phyloP scores from a whole-genome alignment of 73 alveolate genomes.

The Paramecium biaurelia region DNA sequence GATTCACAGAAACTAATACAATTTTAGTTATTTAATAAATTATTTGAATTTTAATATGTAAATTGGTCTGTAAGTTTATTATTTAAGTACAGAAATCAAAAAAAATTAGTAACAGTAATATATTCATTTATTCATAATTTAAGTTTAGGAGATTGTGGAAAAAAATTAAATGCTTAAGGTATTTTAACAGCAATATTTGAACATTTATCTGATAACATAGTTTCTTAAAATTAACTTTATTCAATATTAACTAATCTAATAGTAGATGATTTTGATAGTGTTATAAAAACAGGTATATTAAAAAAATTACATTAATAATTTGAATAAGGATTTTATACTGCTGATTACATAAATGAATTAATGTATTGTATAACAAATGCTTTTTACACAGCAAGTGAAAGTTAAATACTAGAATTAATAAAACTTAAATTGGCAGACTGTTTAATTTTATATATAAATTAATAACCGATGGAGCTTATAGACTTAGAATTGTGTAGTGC shows the following conservation, averaged over 20 bases:
- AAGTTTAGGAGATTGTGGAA: background rate
- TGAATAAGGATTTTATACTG: background rate
- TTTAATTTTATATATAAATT: background rate
- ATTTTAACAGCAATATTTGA: background rate
- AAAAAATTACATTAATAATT: background rate
- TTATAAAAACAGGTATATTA: background rate
- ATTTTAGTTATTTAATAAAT: background rate
- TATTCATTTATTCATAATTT: background rate
- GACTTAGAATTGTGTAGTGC: background rate
- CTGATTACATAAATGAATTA: background rate
- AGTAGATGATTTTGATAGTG: background rate
- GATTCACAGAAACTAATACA: background rate
- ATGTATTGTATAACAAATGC: background rate
- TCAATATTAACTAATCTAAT: background rate
- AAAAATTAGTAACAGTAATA: background rate
- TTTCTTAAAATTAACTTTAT: background rate
- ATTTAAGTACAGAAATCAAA: background rate
- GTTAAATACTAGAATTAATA: background rate
- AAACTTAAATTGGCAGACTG: background rate
- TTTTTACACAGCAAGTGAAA: background rate
- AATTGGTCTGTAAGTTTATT: background rate
- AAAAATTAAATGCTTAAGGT: background rate
- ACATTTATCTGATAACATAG: background rate
- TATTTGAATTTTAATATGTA: background rate
- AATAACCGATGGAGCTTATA: background rate